Conservation (phyloP, 805 yeast species). For the Cyberlindnera veronae region DNA sequence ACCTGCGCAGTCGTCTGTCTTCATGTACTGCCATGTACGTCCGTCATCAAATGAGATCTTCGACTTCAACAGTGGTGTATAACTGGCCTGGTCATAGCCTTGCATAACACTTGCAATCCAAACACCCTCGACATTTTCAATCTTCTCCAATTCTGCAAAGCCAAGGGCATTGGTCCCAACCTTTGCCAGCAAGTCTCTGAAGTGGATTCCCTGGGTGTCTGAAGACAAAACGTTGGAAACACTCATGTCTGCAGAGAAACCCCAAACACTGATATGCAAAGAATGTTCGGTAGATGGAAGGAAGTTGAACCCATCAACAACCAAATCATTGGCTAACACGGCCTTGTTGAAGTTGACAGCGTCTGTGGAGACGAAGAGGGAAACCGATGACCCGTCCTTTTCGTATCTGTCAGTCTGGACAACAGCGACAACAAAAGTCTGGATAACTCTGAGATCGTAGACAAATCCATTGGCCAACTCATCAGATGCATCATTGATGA, state of each 20-base stretch:
- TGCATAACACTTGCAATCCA: slow-evolving; percentile 47
- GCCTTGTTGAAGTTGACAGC: slow-evolving; percentile 32
- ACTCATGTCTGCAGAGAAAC: slow-evolving; percentile 12
- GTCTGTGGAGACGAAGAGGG: slow-evolving; percentile 32
- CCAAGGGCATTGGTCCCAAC: slow-evolving; percentile 32
- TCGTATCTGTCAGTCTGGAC: slow-evolving; percentile 23
- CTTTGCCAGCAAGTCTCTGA: slow-evolving; percentile 39
- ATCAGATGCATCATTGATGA: slow-evolving; percentile 30
- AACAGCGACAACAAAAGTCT: slow-evolving; percentile 33
- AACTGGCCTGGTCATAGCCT: slow-evolving; percentile 18
- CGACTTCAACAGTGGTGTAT: slow-evolving; percentile 25
- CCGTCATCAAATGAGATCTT: slow-evolving; percentile 41
- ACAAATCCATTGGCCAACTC: slow-evolving; percentile 29
- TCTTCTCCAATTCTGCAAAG: slow-evolving; percentile 34
- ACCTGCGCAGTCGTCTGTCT: slow-evolving; percentile 28
- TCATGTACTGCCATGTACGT: slow-evolving; percentile 31
- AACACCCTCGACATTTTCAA: slow-evolving; percentile 60
- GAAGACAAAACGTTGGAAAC: slow-evolving; percentile 29
- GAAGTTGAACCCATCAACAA: slow-evolving; percentile 25
- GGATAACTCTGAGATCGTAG: slow-evolving; percentile 31
- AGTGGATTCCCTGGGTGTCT: slow-evolving; percentile 52
- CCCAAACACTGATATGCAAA: slow-evolving; percentile 36
- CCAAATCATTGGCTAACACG: slow-evolving; percentile 28
- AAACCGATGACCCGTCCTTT: slow-evolving; percentile 22
- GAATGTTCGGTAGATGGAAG: slow-evolving; percentile 38